phyloP scores from a whole-genome alignment of 495 filamentous ascomycete species.

The Neurospora tetraspora region DNA sequence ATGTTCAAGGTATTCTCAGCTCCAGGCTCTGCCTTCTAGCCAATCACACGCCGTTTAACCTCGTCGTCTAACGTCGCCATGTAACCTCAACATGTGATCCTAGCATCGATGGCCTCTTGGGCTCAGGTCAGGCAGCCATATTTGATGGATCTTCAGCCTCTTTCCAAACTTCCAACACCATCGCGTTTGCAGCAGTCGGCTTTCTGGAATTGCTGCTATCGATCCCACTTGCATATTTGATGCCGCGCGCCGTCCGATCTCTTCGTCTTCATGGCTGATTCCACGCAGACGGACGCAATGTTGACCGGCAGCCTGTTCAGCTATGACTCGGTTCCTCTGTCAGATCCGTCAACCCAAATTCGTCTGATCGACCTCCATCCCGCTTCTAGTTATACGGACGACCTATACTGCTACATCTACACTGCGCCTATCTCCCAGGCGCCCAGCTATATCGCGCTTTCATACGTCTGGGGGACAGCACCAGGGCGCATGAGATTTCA shows the following conservation, averaged over 20 bases:
- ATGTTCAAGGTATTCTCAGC: not conserved
- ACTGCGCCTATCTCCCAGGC: not conserved
- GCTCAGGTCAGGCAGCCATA: not conserved
- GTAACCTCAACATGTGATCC: not conserved
- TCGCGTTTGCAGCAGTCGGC: not conserved
- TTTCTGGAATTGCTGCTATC: not conserved
- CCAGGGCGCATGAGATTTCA: not conserved
- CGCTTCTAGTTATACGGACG: not conserved
- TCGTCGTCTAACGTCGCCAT: not conserved
- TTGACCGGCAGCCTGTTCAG: not conserved
- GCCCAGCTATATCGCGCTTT: not conserved
- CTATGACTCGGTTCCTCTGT: not conserved
- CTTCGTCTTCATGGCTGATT: not conserved
- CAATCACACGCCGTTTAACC: not conserved
- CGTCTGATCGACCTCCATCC: not conserved
- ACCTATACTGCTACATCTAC: not conserved
- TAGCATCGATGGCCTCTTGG: not conserved
- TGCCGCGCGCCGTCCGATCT: not conserved
- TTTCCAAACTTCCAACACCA: not conserved
- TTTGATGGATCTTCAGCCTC: not conserved
- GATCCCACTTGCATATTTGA: not conserved
- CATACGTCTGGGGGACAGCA: not conserved
- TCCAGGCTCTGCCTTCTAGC: not conserved
- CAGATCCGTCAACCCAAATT: not conserved
- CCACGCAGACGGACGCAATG: not conserved